These are phyloP conservation scores for Monilinia vaccinii-corymbosi DNA, from an alignment of 2,329 filamentous ascomycete genomes.

Conservation along the genomic window DNA sequence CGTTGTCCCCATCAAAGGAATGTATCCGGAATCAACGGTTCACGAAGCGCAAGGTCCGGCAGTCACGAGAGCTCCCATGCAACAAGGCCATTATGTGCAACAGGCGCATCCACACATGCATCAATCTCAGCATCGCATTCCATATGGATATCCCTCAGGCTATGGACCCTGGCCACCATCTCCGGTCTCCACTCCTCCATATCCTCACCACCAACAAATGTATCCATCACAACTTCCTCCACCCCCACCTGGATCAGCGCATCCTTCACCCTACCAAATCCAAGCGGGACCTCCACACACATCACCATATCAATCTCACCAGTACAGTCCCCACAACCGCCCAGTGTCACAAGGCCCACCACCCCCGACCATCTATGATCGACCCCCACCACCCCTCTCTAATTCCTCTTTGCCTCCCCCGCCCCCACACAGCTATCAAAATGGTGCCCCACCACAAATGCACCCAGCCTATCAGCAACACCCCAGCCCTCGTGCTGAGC, in stretches of 20 bases:
- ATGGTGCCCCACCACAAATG: conserved; percentile 13
- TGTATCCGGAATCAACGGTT: conserved; percentile 94
- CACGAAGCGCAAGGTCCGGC: conserved; percentile 78
- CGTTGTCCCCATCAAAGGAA: conserved; percentile 81
- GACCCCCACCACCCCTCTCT: conserved; percentile 29
- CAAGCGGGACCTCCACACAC: conserved; percentile 24
- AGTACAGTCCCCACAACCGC: conserved; percentile 23
- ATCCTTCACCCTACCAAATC: conserved; percentile 27
- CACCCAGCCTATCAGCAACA: conserved; percentile 28
- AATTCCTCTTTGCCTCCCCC: conserved; percentile 30
- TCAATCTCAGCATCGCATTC: conserved; percentile 29
- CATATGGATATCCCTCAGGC: conserved; percentile 31
- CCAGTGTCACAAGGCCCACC: conserved; percentile 12
- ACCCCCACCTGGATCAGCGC: conserved; percentile 27
- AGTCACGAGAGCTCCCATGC: conserved; percentile 67
- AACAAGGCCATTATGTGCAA: conserved; percentile 36
- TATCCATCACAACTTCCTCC: conserved; percentile 32
- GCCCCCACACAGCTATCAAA: conserved; percentile 17
- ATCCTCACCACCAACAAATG: conserved; percentile 31
- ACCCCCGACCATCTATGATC: conserved; percentile 26
- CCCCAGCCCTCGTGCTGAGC: conserved; percentile 32
- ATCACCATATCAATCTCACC: conserved; percentile 24
- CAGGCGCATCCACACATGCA: conserved; percentile 33
- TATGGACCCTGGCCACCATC: conserved; percentile 46
- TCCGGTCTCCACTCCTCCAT: conserved; percentile 46